phyloP scores from a whole-genome alignment of 805 yeast species.

The Lipomyces sp. region DNA sequence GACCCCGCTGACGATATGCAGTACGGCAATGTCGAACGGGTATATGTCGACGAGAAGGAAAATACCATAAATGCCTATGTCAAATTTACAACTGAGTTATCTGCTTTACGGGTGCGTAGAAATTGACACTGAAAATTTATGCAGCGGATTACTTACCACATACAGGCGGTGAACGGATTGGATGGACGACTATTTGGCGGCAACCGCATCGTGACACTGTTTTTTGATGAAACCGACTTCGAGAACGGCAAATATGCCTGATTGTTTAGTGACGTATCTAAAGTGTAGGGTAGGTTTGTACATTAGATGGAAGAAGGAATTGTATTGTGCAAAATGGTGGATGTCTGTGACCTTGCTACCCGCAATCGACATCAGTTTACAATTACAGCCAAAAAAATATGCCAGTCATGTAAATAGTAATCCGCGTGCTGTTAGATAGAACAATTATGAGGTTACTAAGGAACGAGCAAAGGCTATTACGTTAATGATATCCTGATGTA shows the following conservation, averaged over 20 bases:
- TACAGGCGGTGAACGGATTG: slow-evolving; percentile 33
- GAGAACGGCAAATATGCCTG: slow-evolving; percentile 16
- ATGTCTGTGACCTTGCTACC: background rate
- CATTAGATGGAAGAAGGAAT: background rate
- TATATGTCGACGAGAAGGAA: slow-evolving; percentile 19
- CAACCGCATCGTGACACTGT: slow-evolving; percentile 5
- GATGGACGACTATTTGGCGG: slow-evolving; percentile 29
- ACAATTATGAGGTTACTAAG: slow-evolving; percentile 8
- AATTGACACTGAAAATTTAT: background rate
- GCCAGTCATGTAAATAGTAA: background rate
- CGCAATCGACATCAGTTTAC: background rate
- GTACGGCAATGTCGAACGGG: slow-evolving; percentile 37
- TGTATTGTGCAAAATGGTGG: background rate
- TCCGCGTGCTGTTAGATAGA: background rate
- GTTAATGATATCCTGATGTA: background rate
- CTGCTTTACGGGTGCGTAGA: slow-evolving; percentile 31
- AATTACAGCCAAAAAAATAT: background rate
- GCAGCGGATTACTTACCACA: background rate
- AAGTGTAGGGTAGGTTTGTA: background rate
- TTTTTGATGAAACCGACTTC: slow-evolving; percentile 29
- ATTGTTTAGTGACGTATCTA: background rate
- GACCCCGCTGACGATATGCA: slow-evolving; percentile 2
- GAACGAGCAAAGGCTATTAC: background rate
- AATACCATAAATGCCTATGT: slow-evolving; percentile 21
- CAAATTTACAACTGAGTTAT: slow-evolving; percentile 32